Evolutionary conservation across 2,329 filamentous ascomycete genomes (phyloP).

Genomic region (Ascochyta rabiei): DNA sequence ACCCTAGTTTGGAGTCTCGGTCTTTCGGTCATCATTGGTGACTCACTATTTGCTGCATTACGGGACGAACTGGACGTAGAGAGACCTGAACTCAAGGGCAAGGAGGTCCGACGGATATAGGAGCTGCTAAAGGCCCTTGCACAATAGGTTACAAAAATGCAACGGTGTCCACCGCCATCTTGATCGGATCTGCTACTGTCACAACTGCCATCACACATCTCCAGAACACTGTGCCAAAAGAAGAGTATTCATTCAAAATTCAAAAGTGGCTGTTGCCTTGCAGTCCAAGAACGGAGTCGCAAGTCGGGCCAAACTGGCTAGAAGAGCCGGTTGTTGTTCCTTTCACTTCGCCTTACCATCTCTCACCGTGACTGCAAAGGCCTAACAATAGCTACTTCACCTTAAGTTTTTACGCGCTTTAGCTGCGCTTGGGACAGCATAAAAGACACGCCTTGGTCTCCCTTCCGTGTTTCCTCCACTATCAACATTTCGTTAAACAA

Average conservation of each 20-base stretch:
- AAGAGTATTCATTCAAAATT: background rate
- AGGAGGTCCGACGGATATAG: slow-evolving; percentile 83
- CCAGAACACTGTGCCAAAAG: background rate
- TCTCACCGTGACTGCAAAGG: slow-evolving; percentile 15
- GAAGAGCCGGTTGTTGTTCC: background rate
- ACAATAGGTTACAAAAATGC: background rate
- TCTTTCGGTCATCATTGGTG: slow-evolving; percentile 82
- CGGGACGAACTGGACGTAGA: slow-evolving; percentile 95
- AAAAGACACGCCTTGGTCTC: background rate
- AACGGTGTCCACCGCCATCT: background rate
- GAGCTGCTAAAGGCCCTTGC: background rate
- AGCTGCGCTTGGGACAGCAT: background rate
- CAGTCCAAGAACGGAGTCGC: background rate
- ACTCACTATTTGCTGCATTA: slow-evolving; percentile 85
- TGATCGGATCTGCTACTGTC: background rate
- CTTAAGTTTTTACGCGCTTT: background rate
- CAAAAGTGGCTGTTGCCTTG: background rate
- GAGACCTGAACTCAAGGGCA: slow-evolving; percentile 85
- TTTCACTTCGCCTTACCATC: slow-evolving; percentile 8
- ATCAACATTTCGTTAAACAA: background rate
- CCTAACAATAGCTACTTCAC: slow-evolving; percentile 5
- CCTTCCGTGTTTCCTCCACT: background rate
- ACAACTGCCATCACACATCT: background rate
- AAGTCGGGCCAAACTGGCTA: background rate
- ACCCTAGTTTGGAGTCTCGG: slow-evolving; percentile 98